Percentiles rank a stretch among this genome's conserved stretches.
phyloP scores from a whole-genome alignment of 495 filamentous ascomycete species.

The Penicillium fimorum region DNA sequence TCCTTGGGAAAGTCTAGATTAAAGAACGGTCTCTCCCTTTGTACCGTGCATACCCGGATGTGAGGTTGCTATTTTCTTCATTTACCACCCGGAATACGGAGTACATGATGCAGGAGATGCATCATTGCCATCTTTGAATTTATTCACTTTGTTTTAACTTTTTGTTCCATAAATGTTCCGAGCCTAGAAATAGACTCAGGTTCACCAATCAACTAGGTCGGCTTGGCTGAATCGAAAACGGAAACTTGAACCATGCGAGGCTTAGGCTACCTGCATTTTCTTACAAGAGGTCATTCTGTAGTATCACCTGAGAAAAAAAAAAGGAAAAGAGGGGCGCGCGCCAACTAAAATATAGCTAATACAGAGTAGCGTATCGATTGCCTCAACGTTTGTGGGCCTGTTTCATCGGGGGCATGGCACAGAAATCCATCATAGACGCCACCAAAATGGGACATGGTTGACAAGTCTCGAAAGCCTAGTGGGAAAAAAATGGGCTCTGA shows the following conservation, averaged over 20 bases:
- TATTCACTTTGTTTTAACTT: background rate
- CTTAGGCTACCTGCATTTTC: slow-evolving; percentile 18
- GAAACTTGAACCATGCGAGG: slow-evolving; percentile 2
- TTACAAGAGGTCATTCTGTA: slow-evolving; percentile 17
- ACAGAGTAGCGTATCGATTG: slow-evolving; percentile 10
- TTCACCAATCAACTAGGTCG: slow-evolving; percentile 7
- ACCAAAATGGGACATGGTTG: slow-evolving; percentile 7
- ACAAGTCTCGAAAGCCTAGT: background rate
- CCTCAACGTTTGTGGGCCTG: slow-evolving; percentile 23
- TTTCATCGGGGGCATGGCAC: slow-evolving; percentile 25
- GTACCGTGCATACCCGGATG: slow-evolving; percentile 28
- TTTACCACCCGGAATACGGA: slow-evolving; percentile 29
- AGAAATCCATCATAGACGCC: slow-evolving; percentile 13
- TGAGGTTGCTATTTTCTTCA: slow-evolving; percentile 19
- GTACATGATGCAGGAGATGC: slow-evolving; percentile 36
- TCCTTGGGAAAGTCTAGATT: slow-evolving; percentile 23
- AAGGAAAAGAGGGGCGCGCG: background rate
- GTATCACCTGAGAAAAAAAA: slow-evolving; percentile 22
- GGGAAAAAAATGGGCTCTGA: slow-evolving; percentile 4
- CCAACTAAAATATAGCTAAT: slow-evolving; percentile 10
- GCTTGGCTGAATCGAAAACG: slow-evolving; percentile 1
- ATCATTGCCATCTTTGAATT: slow-evolving; percentile 23
- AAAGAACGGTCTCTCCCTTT: slow-evolving; percentile 1
- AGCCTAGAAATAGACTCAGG: slow-evolving; percentile 14
- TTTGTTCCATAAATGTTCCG: slow-evolving; percentile 9